These are phyloP conservation scores for Acanthamoeba triangularis DNA, from an alignment of 208 protist species.

Conservation along the genomic window DNA sequence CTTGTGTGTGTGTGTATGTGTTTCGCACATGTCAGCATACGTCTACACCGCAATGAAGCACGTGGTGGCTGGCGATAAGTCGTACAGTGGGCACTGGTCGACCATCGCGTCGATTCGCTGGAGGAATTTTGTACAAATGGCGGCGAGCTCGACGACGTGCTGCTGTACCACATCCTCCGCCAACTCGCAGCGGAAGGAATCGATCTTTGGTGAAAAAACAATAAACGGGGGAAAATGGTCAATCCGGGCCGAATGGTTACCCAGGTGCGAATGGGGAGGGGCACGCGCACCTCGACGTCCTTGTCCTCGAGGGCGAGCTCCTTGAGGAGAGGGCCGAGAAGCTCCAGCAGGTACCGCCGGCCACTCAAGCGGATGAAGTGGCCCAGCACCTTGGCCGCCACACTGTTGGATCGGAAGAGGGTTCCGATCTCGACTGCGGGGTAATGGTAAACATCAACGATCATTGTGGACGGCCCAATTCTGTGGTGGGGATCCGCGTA, in stretches of 20 bases:
- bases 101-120: conserved; percentile 35
- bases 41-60: too few species aligned
- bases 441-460: background rate
- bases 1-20: background rate
- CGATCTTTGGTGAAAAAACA: background rate
- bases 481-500: background rate
- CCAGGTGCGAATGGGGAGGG: background rate
- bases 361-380: conserved; percentile 56
- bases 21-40: background rate
- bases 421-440: conserved; percentile 50
- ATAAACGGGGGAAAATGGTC: background rate
- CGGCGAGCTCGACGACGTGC: conserved; percentile 7
- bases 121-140: conserved; percentile 61
- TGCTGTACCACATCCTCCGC: conserved; percentile 28
- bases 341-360: background rate
- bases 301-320: conserved; percentile 51
- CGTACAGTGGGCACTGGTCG: conserved; percentile 68
- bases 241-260: background rate
- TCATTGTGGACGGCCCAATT: background rate
- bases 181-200: conserved; percentile 59
- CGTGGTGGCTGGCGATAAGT: background rate
- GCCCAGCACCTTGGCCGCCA: conserved; percentile 59
- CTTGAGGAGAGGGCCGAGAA: conserved; percentile 37
- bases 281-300: conserved; percentile 28
- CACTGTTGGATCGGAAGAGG: conserved; percentile 57